Conservation (phyloP, 768 basidiomycete species). For the Lactarius vividus region DNA sequence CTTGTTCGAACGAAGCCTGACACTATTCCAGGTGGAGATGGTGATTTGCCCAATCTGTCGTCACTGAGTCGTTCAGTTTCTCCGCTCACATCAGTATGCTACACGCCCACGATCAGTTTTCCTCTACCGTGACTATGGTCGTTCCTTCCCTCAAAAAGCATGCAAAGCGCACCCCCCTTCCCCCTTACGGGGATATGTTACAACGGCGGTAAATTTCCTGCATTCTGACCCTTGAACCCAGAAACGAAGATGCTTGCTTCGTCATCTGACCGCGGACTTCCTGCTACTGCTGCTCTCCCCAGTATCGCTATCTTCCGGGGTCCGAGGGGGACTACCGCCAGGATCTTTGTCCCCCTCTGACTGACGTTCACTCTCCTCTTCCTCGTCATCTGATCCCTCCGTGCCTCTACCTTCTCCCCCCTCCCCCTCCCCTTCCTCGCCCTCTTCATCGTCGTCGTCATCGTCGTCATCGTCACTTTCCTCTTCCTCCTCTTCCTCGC, state of each 20-base stretch:
- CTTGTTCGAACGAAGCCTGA: not conserved
- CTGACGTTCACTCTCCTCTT: constrained; percentile 32
- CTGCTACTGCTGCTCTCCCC: constrained; percentile 3
- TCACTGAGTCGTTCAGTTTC: not conserved
- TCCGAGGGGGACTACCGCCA: not conserved
- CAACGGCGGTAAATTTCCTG: not conserved
- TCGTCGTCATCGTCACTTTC: constrained; percentile 38
- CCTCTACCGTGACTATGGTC: too few relatives aligned
- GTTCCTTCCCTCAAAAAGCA: not conserved
- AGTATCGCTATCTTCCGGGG: constrained; percentile 13
- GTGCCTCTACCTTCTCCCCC: constrained; percentile 28
- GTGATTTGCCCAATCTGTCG: constrained; percentile 1
- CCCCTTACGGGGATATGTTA: not conserved
- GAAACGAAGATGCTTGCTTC: not conserved
- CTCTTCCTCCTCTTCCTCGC: constrained; percentile 35
- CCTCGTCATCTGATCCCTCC: constrained; percentile 26
- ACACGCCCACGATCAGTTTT: not conserved
- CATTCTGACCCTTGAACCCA: not conserved
- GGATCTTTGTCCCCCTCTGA: constrained; percentile 33
- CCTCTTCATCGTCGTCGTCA: constrained; percentile 35
- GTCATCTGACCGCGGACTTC: constrained; percentile 7
- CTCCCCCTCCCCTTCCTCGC: constrained; percentile 28
- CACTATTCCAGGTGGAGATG: not conserved
- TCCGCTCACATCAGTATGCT: not conserved
- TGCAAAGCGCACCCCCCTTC: not conserved